Percentiles rank a stretch among this genome's conserved stretches.
Conservation (phyloP, 2,329 filamentous ascomycete species). For the Diaporthe destruens region DNA sequence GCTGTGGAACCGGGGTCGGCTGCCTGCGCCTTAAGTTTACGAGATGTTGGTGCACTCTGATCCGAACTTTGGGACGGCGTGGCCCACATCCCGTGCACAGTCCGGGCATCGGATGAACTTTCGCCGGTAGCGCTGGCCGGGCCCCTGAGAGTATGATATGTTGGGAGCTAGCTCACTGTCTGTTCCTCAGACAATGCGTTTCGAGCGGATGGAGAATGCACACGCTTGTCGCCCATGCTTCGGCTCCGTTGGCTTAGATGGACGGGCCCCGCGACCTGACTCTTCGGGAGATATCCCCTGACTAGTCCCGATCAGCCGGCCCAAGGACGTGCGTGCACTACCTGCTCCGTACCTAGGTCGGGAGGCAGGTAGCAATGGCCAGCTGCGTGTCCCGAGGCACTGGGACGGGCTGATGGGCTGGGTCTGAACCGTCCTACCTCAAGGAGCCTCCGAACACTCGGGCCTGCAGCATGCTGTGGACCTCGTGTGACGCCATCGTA, state of each 20-base stretch:
- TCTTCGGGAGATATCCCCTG: constrained; percentile 4
- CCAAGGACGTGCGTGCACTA: constrained; percentile 9
- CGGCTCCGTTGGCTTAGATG: constrained; percentile 9
- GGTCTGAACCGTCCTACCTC: constrained; percentile 1
- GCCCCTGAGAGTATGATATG: constrained; percentile 3
- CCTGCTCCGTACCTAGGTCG: no score
- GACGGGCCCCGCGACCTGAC: background rate
- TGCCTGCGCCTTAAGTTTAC: constrained; percentile 10
- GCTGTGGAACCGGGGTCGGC: background rate
- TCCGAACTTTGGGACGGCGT: constrained; percentile 18
- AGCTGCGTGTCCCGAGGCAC: constrained; percentile 4
- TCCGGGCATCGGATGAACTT: constrained; percentile 15
- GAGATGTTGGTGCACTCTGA: constrained; percentile 31
- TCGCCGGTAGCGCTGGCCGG: background rate
- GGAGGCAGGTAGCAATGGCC: background rate
- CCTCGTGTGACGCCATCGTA: constrained; percentile 2
- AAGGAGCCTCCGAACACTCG: constrained; percentile 1
- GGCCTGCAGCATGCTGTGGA: background rate
- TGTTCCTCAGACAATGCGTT: constrained; percentile 20
- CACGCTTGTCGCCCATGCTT: constrained; percentile 1
- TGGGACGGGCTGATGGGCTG: constrained; percentile 5
- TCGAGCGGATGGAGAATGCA: constrained; percentile 4
- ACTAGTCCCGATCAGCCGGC: constrained; percentile 14
- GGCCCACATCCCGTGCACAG: constrained; percentile 12
- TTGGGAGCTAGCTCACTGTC: background rate